Percentiles rank a stretch among this genome's conserved stretches.
These are phyloP conservation scores for Hypoxylon sp. DNA, from an alignment of 2,329 filamentous ascomycete genomes.

Conservation along the genomic window DNA sequence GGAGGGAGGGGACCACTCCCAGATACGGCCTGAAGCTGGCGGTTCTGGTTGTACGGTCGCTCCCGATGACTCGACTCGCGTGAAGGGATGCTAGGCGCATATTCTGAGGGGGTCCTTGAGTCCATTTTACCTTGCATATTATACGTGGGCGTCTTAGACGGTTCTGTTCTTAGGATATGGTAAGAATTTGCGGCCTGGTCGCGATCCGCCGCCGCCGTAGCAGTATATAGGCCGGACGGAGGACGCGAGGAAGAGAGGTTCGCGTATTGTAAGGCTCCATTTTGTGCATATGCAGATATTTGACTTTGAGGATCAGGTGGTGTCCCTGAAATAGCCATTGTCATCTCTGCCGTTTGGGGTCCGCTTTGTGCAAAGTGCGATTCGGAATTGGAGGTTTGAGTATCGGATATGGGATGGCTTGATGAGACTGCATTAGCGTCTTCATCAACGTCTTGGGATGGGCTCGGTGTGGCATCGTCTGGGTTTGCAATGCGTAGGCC, in stretches of 20 bases:
- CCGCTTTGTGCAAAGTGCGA: slow-evolving; percentile 44
- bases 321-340: slow-evolving; percentile 45
- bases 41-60: slow-evolving; percentile 74
- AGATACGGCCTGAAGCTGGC: slow-evolving; percentile 65
- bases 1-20: slow-evolving; percentile 77
- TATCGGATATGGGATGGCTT: slow-evolving; percentile 46
- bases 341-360: slow-evolving; percentile 43
- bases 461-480: slow-evolving; percentile 73
- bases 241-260: slow-evolving; percentile 52
- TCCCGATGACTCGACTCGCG: slow-evolving; percentile 79
- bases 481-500: slow-evolving; percentile 97
- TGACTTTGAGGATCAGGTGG: slow-evolving; percentile 49
- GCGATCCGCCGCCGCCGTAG: slow-evolving; percentile 49
- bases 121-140: slow-evolving; percentile 71
- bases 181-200: slow-evolving; percentile 57
- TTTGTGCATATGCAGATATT: slow-evolving; percentile 44
- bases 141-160: slow-evolving; percentile 70
- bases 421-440: slow-evolving; percentile 52
- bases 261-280: slow-evolving; percentile 48
- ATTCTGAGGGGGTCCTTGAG: slow-evolving; percentile 72
- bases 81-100: slow-evolving; percentile 73
- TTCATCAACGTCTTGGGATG: slow-evolving; percentile 52
- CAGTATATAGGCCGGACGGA: slow-evolving; percentile 53
- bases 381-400: slow-evolving; percentile 46
- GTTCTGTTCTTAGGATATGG: slow-evolving; percentile 69